Evolutionary conservation across 2,329 filamentous ascomycete species (phyloP).

Genomic region (Talaromyces sp.): DNA sequence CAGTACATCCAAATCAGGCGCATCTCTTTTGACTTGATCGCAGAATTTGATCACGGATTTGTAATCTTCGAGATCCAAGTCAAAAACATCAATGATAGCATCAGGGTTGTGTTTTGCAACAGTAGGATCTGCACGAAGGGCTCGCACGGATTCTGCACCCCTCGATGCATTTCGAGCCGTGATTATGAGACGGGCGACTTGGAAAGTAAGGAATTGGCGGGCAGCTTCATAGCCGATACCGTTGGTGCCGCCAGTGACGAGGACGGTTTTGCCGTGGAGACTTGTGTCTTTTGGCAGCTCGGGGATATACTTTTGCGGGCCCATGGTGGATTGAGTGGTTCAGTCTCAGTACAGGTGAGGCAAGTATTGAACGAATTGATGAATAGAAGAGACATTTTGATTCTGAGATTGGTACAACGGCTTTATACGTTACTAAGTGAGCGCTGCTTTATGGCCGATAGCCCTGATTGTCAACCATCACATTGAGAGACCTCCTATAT

Average conservation of each 20-base stretch:
- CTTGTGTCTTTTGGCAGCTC: slow-evolving; percentile 1
- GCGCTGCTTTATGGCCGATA: no score
- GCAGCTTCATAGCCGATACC: slow-evolving; percentile 49
- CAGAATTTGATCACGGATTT: slow-evolving; percentile 18
- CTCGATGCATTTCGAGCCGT: slow-evolving; percentile 44
- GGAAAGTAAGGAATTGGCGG: slow-evolving; percentile 39
- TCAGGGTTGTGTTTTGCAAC: slow-evolving; percentile 34
- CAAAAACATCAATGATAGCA: slow-evolving; percentile 46
- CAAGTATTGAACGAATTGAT: neutral
- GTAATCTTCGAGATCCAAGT: slow-evolving; percentile 42
- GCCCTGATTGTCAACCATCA: neutral
- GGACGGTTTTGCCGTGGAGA: slow-evolving; percentile 37
- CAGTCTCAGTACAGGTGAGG: neutral
- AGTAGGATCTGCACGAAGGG: slow-evolving; percentile 17
- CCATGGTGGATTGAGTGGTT: neutral
- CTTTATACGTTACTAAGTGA: neutral
- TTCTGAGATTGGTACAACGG: neutral
- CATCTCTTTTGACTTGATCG: slow-evolving; percentile 17
- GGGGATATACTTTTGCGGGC: slow-evolving; percentile 6
- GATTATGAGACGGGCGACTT: slow-evolving; percentile 45
- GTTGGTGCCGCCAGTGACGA: slow-evolving; percentile 50
- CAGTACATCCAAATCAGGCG: slow-evolving; percentile 20
- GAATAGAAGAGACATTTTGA: neutral
- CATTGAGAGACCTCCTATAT: neutral
- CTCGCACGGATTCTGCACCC: slow-evolving; percentile 39